phyloP scores from a whole-genome alignment of 1,284 basidiomycete genomes.

The Ganoderma boninense region DNA sequence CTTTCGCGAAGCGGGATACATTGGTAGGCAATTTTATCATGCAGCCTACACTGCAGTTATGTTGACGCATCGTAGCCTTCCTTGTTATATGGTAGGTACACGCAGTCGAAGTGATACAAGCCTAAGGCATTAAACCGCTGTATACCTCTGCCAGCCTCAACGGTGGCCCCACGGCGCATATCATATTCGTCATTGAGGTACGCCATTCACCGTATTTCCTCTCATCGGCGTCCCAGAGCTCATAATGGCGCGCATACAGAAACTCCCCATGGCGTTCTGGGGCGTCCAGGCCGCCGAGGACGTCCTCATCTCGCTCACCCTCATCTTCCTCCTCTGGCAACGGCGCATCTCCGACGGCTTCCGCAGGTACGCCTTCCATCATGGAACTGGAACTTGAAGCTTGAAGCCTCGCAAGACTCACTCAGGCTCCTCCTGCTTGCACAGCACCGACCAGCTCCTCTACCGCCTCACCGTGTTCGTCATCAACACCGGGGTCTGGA shows the following conservation, averaged over 20 bases:
- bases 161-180: neutral
- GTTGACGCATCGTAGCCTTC: neutral
- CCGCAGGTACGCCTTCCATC: neutral
- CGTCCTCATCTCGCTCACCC: neutral
- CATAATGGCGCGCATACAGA: neutral
- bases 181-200: neutral
- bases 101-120: neutral
- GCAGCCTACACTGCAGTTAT: neutral
- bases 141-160: neutral
- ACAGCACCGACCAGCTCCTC: neutral
- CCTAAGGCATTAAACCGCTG: too few relatives aligned
- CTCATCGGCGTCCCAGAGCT: neutral
- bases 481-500: conserved; percentile 9
- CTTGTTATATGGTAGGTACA: neutral
- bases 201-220: neutral
- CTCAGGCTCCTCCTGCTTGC: neutral
- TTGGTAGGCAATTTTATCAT: neutral
- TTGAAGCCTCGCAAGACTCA: neutral
- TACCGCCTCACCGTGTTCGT: conserved; percentile 3
- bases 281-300: neutral
- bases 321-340: neutral
- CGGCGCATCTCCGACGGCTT: neutral
- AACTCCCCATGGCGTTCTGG: neutral
- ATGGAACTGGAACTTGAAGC: too few relatives aligned
- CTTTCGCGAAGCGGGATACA: neutral